Evolutionary conservation across 768 basidiomycete species (phyloP).

Genomic region (Hemileccinum impolitum): DNA sequence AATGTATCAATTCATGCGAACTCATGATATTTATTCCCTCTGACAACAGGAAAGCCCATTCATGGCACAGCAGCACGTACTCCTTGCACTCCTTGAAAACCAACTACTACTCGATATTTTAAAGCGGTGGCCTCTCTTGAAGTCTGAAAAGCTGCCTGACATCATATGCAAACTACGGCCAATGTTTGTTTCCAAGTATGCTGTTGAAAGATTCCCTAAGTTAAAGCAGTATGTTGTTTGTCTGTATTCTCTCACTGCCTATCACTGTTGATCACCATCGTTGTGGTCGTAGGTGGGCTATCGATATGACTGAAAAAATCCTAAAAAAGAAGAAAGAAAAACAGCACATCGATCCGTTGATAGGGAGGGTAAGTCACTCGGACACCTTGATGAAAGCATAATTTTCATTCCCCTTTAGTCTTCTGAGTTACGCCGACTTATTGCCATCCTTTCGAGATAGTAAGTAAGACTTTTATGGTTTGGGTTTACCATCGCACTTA

Average conservation of each 20-base stretch:
- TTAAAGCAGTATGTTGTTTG: neutral
- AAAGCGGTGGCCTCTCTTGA: neutral
- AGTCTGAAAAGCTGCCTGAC: neutral
- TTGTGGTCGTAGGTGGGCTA: neutral
- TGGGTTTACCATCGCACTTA: neutral
- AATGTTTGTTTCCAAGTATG: neutral
- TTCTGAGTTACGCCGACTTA: neutral
- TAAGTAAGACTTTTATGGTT: neutral
- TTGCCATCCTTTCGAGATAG: neutral
- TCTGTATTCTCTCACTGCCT: neutral
- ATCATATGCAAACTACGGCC: neutral
- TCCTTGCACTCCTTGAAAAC: slow-evolving; percentile 4
- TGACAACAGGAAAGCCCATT: neutral
- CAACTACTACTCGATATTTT: neutral
- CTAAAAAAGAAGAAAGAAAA: slow-evolving; percentile 3
- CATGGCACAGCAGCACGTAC: slow-evolving; percentile 2
- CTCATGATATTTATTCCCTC: too few species aligned
- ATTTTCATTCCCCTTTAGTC: neutral
- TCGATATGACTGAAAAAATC: slow-evolving; percentile 2
- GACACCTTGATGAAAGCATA: too few species aligned
- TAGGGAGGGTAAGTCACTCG: slow-evolving; percentile 1
- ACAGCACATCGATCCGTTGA: neutral
- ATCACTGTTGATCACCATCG: neutral
- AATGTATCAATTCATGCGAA: neutral
- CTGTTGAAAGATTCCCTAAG: neutral